Conservation (phyloP, 371 early-diverging fungal genomes). For the Fennellomyces sp. region DNA sequence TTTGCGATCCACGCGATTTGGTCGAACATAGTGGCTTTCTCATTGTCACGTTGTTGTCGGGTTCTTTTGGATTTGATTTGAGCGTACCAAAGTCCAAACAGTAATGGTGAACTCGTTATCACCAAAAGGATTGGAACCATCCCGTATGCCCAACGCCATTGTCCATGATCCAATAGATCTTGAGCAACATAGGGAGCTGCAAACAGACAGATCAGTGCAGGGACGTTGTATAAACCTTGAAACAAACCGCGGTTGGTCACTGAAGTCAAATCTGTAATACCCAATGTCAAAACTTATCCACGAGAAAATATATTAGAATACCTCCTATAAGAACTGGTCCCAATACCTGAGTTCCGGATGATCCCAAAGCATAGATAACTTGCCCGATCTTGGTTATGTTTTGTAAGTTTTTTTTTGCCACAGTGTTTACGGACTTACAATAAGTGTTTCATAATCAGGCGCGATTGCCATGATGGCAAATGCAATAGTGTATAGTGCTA, state of each 20-base stretch:
- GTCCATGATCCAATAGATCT: slow-evolving; percentile 4
- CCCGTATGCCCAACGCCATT: slow-evolving; percentile 34
- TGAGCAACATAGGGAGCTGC: slow-evolving; percentile 30
- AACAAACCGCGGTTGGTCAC: slow-evolving; percentile 34
- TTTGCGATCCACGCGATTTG: background rate
- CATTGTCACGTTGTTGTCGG: slow-evolving; percentile 2
- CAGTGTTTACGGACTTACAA: slow-evolving; percentile 13
- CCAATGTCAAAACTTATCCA: too few species aligned
- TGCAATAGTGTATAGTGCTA: slow-evolving; percentile 14
- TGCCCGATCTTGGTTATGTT: slow-evolving; percentile 23
- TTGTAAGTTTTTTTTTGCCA: background rate
- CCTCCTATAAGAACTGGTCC: slow-evolving; percentile 42
- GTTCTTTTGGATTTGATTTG: too few species aligned
- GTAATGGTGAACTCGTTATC: slow-evolving; percentile 19
- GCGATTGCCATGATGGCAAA: slow-evolving; percentile 20
- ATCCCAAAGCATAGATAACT: slow-evolving; percentile 37
- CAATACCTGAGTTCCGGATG: slow-evolving; percentile 26
- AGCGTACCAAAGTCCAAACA: slow-evolving; percentile 17
- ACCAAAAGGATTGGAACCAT: slow-evolving; percentile 26
- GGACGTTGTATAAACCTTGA: slow-evolving; percentile 33
- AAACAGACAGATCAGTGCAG: slow-evolving; percentile 29
- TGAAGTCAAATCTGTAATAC: slow-evolving; percentile 36
- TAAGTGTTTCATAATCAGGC: slow-evolving; percentile 11
- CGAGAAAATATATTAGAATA: too few species aligned
- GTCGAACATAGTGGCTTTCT: background rate